These are phyloP conservation scores for Cryptosporidium canis DNA, from an alignment of 169 alveolate species.

Conservation along the genomic window DNA sequence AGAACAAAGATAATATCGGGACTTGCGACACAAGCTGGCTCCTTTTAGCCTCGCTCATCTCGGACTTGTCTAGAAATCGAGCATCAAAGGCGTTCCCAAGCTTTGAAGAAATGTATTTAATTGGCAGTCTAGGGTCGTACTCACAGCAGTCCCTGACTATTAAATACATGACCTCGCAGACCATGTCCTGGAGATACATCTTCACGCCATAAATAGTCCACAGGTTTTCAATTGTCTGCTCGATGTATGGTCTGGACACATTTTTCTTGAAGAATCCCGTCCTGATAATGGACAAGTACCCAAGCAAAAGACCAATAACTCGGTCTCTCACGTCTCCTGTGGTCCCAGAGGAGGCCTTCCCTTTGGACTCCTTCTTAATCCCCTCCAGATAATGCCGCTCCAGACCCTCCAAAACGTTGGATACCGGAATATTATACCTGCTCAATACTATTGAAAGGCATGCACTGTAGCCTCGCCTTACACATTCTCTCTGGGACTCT, in stretches of 20 bases:
- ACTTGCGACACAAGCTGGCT: constrained; percentile 15
- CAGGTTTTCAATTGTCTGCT: constrained; percentile 44
- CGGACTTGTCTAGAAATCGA: constrained; percentile 1
- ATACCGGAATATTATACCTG: constrained; percentile 49
- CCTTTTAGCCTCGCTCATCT: constrained; percentile 15
- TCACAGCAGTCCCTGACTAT: constrained; percentile 26
- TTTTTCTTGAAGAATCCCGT: constrained; percentile 47
- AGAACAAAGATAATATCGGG: constrained; percentile 6
- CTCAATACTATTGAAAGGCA: constrained; percentile 31
- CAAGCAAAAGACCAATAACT: constrained; percentile 48
- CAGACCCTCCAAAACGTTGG: constrained; percentile 40
- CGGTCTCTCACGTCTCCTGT: constrained; percentile 53
- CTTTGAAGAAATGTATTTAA: constrained; percentile 16
- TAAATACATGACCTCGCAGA: constrained; percentile 47
- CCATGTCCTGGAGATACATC: constrained; percentile 44
- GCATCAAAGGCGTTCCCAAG: constrained; percentile 30
- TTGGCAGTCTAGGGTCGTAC: constrained; percentile 32
- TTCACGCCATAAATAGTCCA: constrained; percentile 53
- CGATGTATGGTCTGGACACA: constrained; percentile 47
- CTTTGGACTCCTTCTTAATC: constrained; percentile 41
- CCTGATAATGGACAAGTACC: constrained; percentile 26
- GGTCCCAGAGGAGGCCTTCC: neutral
- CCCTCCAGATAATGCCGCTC: constrained; percentile 62
- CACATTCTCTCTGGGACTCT: constrained; percentile 71
- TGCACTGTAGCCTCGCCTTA: constrained; percentile 60